phyloP scores from a whole-genome alignment of 148 eudicot species.

The Diospyros kaki region DNA sequence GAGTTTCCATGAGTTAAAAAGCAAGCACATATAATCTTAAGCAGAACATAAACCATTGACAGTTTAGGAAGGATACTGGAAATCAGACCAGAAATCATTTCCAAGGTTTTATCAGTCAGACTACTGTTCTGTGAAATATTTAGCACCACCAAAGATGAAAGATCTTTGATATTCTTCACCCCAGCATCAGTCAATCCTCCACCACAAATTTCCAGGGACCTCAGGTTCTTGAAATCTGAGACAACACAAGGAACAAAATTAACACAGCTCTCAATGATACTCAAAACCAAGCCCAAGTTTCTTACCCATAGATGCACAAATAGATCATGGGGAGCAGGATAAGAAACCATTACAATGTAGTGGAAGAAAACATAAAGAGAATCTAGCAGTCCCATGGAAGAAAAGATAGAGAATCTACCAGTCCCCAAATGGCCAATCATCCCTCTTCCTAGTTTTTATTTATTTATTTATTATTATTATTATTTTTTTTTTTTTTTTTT shows the following conservation, averaged over 20 bases:
- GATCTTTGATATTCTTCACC: constrained; percentile 85
- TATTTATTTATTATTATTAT: neutral
- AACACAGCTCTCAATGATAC: neutral
- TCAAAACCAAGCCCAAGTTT: neutral
- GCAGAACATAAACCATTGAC: neutral
- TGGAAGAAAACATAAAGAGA: no score
- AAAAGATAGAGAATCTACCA: no score
- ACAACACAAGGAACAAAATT: neutral
- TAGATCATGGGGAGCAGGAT: no score
- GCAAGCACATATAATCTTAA: neutral
- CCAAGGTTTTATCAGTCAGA: constrained; percentile 78
- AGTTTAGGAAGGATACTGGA: neutral
- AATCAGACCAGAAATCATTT: constrained; percentile 63
- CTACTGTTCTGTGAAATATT: constrained; percentile 78
- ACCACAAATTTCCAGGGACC: constrained; percentile 86
- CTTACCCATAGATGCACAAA: neutral
- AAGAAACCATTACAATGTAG: no score
- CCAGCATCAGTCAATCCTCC: constrained; percentile 93
- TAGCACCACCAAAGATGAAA: constrained; percentile 63
- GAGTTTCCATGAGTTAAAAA: neutral
- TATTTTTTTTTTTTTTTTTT: no score
- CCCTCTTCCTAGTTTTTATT: neutral
- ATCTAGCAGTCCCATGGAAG: no score
- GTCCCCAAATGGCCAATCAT: no score
- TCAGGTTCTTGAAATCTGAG: constrained; percentile 75